Base-by-base conservation (phyloP, 73 alveolate genomes). In the Symbiodinium pilosum region DNA sequence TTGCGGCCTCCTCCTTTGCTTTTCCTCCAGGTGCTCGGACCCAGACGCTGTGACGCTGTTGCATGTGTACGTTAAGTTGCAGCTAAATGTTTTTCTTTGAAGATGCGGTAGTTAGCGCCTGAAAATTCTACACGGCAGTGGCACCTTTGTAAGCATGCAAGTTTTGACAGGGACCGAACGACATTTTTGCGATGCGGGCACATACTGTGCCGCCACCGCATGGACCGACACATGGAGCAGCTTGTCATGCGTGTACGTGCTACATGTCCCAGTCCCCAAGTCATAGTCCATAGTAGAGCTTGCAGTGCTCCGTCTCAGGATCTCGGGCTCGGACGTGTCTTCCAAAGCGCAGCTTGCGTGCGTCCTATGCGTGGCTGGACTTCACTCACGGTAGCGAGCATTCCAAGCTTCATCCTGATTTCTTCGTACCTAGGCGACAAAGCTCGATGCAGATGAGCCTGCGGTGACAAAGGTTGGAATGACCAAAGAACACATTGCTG, bases 171-270 rank as follows among this genome's bases (percentile, higher is more conserved):
- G 95, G 95, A 88, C n/a, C 86, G 95, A 43, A 88, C 95, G 26
- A 56, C 95, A 16, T 88, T 88, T 36, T 71, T 88, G 21, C 95
- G 95, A 26, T 9, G 71, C 38, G 59, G 95, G 95, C 95, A 88
- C 42, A 69, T 88, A 40, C 95, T 88, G 43, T 88, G 95, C 86
- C 95, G 95, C 3, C 95, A 88, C 30, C 95, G 95, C 24, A 88
- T 88, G 95, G 95, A 88, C 28, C 43, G 95, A 9, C 95, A 88
- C 43, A 88, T 88, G 87, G 95, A 88, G 95, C 64, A 0, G 30
- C 95, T 68, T 64, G 95, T 44, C 43, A 47, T 47, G 59, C 14
- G 6, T 47, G 6, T 6, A 47, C 59, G 14, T 47, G 59, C 59
- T 47, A 14, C 59, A 47, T 14, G 59, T 47, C 59, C 59, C 59